Percentiles rank a stretch among this genome's conserved stretches.
These are phyloP conservation scores for Tuber calosporum DNA, from an alignment of 495 filamentous ascomycete species.

Conservation along the genomic window DNA sequence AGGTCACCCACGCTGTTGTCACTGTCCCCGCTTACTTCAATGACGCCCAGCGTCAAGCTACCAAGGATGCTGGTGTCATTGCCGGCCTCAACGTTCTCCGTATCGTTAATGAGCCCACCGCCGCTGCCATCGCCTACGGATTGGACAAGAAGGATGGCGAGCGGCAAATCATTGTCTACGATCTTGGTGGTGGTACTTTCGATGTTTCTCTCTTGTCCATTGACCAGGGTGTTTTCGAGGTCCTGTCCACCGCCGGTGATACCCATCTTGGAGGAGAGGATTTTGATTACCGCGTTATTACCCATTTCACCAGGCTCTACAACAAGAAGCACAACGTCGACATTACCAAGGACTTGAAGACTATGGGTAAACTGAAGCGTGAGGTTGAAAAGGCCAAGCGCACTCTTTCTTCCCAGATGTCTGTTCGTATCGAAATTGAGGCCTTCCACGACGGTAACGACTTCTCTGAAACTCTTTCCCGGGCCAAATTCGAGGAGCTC, in stretches of 20 bases:
- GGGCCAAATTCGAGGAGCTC: conserved; percentile 98
- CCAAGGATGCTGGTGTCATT: conserved; percentile 93
- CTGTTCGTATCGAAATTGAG: conserved; percentile 95
- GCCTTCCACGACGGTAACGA: conserved; percentile 94
- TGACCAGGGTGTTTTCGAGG: conserved; percentile 96
- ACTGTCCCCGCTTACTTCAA: conserved; percentile 99
- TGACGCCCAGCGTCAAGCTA: conserved; percentile 95
- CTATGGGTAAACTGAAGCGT: conserved; percentile 99
- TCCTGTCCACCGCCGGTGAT: conserved; percentile 95
- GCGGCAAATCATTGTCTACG: conserved; percentile 90
- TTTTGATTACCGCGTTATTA: conserved; percentile 97
- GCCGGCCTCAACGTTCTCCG: conserved; percentile 94
- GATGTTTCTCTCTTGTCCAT: conserved; percentile 98
- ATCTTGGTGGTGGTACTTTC: conserved; percentile 99
- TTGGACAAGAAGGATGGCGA: conserved; percentile 79
- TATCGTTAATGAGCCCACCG: conserved; percentile 93
- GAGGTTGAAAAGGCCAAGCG: conserved; percentile 99
- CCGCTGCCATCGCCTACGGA: conserved; percentile 80
- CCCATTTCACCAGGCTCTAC: conserved; percentile 94
- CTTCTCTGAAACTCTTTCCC: conserved; percentile 96
- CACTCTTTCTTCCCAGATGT: conserved; percentile 97
- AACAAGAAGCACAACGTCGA: conserved; percentile 97
- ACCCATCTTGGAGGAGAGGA: conserved; percentile 99
- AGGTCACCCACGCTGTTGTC: conserved; percentile 93
- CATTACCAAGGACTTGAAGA: conserved; percentile 90